Evolutionary conservation across 108 stramenopile species (phyloP).

Genomic region (Cyclotella atomus): DNA sequence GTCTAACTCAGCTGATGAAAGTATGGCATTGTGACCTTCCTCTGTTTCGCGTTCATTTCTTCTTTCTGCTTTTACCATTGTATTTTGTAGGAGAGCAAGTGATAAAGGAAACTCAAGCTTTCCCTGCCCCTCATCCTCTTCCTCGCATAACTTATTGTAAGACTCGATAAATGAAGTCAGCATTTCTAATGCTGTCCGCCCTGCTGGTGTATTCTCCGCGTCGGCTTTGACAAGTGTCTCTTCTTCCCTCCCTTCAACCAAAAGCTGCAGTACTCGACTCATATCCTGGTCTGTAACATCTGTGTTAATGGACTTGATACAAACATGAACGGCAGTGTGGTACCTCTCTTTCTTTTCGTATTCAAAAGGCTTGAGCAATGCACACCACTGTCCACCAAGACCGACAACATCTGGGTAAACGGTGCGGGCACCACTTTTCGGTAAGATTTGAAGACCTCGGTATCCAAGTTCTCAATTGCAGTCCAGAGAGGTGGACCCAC

Average conservation of each 20-base stretch:
- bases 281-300: constrained; percentile 1
- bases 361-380: constrained; percentile 1
- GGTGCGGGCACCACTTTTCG: not conserved
- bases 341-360: not conserved
- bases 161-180: not conserved
- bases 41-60: not conserved
- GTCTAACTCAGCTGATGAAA: not conserved
- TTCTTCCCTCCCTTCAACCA: not conserved
- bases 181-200: not conserved
- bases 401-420: constrained; percentile 6
- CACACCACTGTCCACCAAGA: not conserved
- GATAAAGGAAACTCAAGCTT: not conserved
- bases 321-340: constrained; percentile 1
- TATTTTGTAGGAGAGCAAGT: not conserved
- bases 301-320: not conserved
- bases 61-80: not conserved
- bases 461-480: constrained; percentile 1
- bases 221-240: not conserved
- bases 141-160: not conserved
- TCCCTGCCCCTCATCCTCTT: not conserved
- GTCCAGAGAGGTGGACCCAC: constrained; percentile 1
- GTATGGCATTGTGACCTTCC: not conserved
- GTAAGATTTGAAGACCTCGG: not conserved
- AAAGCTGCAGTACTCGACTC: not conserved
- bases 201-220: not conserved